phyloP scores from a whole-genome alignment of 2,329 filamentous ascomycete species.

The Fusarium nematophilum region DNA sequence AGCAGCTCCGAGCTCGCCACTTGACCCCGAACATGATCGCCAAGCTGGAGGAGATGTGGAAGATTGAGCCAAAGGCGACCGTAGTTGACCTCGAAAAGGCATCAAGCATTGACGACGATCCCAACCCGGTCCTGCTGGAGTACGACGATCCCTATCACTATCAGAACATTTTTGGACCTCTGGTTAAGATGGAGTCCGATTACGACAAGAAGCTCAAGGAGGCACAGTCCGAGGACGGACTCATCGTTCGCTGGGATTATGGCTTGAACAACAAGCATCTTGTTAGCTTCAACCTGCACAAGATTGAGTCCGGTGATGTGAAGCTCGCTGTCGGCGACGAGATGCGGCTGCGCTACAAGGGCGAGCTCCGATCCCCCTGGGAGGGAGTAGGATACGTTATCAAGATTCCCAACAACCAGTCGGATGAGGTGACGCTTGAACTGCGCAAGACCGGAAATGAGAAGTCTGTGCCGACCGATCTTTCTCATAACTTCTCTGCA shows the following conservation, averaged over 20 bases:
- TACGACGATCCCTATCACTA: constrained; percentile 99
- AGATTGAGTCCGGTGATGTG: constrained; percentile 96
- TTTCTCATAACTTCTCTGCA: constrained; percentile 96
- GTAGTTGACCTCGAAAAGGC: constrained; percentile 93
- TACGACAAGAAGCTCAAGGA: constrained; percentile 99
- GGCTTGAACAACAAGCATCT: constrained; percentile 98
- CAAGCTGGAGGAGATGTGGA: constrained; percentile 98
- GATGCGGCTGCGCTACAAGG: constrained; percentile 97
- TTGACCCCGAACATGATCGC: constrained; percentile 94
- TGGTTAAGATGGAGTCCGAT: constrained; percentile 99
- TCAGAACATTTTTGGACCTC: constrained; percentile 96
- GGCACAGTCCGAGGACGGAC: constrained; percentile 95
- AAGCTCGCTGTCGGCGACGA: constrained; percentile 98
- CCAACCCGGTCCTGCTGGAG: constrained; percentile 88
- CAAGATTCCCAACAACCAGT: constrained; percentile 99
- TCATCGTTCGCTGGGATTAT: constrained; percentile 93
- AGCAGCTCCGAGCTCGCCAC: constrained; percentile 94
- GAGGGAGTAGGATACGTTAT: constrained; percentile 99
- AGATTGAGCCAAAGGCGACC: constrained; percentile 89
- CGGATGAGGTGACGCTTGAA: constrained; percentile 96
- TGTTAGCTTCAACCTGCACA: constrained; percentile 94
- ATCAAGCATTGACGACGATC: constrained; percentile 92
- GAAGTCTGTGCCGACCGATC: constrained; percentile 94
- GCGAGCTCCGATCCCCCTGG: constrained; percentile 91
- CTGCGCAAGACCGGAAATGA: constrained; percentile 94